A percentile compares a stretch with the other conserved stretches of the same genome.
Evolutionary conservation across 345 rosid species (phyloP).

Genomic region (Citrus sinensis): DVS_A1.0 CM039165.1:8793501-8794000

Average conservation of each 20-base stretch:
- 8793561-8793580: not conserved
- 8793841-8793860: too few relatives aligned
- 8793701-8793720: slow-evolving; percentile 39
- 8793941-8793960: too few relatives aligned
- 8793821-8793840: too few relatives aligned
- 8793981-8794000: not conserved
- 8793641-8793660: slow-evolving; percentile 76
- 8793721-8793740: slow-evolving; percentile 2
- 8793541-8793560: not conserved
- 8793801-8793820: too few relatives aligned
- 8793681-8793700: slow-evolving; percentile 72
- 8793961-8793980: not conserved
- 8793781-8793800: slow-evolving; percentile 71
- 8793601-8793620: too few relatives aligned
- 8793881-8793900: too few relatives aligned
- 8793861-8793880: too few relatives aligned
- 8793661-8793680: slow-evolving; percentile 79
- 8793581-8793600: too few relatives aligned
- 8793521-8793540: not conserved
- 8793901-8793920: too few relatives aligned
- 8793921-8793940: too few relatives aligned
- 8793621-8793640: slow-evolving; percentile 33
- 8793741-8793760: slow-evolving; percentile 6
- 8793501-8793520: too few relatives aligned
- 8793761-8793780: slow-evolving; percentile 52